Evolutionary conservation across 2,329 filamentous ascomycete species (phyloP), one percentile per base, ranked within the genome.

Genomic region (Ophiocordyceps robertsii): DNA sequence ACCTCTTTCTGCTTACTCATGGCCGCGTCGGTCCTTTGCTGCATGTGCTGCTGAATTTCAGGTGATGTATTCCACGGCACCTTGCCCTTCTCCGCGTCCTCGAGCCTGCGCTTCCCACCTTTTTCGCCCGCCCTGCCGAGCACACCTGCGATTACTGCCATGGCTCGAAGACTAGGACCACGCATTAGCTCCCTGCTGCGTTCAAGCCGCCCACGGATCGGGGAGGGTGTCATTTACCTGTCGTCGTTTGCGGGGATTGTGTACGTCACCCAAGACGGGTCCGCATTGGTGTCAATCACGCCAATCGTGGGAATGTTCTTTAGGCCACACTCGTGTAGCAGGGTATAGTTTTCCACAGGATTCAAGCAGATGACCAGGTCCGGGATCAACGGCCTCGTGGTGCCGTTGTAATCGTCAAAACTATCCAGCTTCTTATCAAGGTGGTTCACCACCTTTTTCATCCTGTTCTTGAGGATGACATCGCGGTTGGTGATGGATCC

Each of bases 161-260:
- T 75, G 49, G 82, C 81, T 46, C 92, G 82, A 51, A 95, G 64
- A 75, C 88, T 94, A 4, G 13, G 24, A 9, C 24, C 24, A 27
- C 6, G 9, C 24, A 27, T 27, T 27, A 27, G 24, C 24, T 27
- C 24, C 24, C 24, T 27, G 19, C 19, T 19, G 3, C 4, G 24
- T 27, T 27, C 24, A 9, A 7, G 24, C 24, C 24, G 9, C 24
- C 24, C 24, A 16, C 14, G 6, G 8, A 3, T 3, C 4, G 4
- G 9, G n/a, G 33, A 17, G 13, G 5, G 7, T 14, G 6, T 32
- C 38, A 59, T 70, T 56, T 61, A 86, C 82, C 82, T 88, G 70
- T 98, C 92, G 58, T 98, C 92, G 61, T 98, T 98, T 40, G 87
- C 87, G 2, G 92, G 92, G 52, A 98, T 95, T 13, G 85, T 84